These are phyloP conservation scores for Cercospora beticola DNA, from an alignment of 2,329 filamentous ascomycete genomes.

Conservation along the genomic window DNA sequence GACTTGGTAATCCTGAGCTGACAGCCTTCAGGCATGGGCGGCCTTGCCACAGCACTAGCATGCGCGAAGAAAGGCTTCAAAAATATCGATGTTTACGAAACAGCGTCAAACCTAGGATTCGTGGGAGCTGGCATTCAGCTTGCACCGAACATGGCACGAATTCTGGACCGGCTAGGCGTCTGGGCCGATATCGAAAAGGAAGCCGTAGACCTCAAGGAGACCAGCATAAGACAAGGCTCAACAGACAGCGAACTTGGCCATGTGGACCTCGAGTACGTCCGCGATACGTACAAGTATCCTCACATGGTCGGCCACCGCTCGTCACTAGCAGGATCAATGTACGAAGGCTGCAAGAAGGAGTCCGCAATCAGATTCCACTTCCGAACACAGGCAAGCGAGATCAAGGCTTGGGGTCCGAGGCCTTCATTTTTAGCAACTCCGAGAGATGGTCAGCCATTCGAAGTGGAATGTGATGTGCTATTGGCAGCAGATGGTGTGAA, in stretches of 20 bases:
- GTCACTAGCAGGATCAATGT: slow-evolving; percentile 68
- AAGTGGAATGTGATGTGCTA: slow-evolving; percentile 51
- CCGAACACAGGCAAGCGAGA: slow-evolving; percentile 54
- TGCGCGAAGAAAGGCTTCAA: slow-evolving; percentile 75
- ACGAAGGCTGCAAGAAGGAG: slow-evolving; percentile 66
- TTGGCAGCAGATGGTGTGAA: slow-evolving; percentile 53
- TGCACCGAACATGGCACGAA: slow-evolving; percentile 76
- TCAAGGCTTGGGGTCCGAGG: slow-evolving; percentile 60
- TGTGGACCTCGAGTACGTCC: slow-evolving; percentile 67
- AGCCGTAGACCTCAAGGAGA: slow-evolving; percentile 68
- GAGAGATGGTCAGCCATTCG: slow-evolving; percentile 53
- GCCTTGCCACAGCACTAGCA: slow-evolving; percentile 68
- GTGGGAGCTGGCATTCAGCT: slow-evolving; percentile 84
- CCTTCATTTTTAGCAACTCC: slow-evolving; percentile 62
- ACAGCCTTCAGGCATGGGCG: slow-evolving; percentile 67
- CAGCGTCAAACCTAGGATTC: slow-evolving; percentile 71
- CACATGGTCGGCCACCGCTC: slow-evolving; percentile 79
- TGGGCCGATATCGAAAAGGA: slow-evolving; percentile 70
- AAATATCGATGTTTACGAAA: slow-evolving; percentile 72
- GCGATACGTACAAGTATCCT: slow-evolving; percentile 67
- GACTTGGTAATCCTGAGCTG: background rate
- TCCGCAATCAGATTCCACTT: slow-evolving; percentile 68
- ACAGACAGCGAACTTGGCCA: slow-evolving; percentile 68
- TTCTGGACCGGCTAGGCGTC: slow-evolving; percentile 70
- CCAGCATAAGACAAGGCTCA: slow-evolving; percentile 71